Conservation (phyloP, 2,329 filamentous ascomycete genomes). For the Calonectria ilicicola region DNA sequence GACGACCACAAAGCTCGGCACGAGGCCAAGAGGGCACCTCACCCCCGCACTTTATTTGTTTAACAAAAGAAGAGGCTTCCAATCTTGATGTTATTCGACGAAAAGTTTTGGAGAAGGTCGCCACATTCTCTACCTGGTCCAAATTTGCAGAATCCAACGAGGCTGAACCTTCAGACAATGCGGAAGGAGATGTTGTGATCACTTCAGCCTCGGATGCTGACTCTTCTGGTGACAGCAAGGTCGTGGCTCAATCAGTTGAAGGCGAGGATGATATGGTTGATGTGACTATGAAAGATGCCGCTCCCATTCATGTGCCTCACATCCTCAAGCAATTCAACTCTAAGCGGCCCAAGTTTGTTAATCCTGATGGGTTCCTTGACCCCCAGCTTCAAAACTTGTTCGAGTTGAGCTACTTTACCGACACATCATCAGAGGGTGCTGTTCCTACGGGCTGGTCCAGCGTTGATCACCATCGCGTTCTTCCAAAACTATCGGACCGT, state of each 20-base stretch:
- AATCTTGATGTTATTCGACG: constrained; percentile 78
- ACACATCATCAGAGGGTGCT: constrained; percentile 59
- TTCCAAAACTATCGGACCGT: constrained; percentile 64
- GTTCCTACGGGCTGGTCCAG: constrained; percentile 79
- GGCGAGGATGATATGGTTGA: constrained; percentile 93
- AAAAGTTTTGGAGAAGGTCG: constrained; percentile 82
- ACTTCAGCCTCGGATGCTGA: constrained; percentile 73
- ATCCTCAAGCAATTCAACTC: constrained; percentile 61
- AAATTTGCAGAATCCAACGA: constrained; percentile 68
- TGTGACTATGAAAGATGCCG: constrained; percentile 81
- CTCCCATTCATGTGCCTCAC: constrained; percentile 36
- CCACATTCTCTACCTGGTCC: constrained; percentile 79
- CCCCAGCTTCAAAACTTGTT: constrained; percentile 79
- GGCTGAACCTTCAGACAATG: constrained; percentile 60
- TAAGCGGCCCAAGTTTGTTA: constrained; percentile 65
- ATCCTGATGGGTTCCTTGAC: constrained; percentile 69
- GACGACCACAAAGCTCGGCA: constrained; percentile 52
- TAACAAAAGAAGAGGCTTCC: constrained; percentile 78
- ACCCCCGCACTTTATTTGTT: constrained; percentile 77
- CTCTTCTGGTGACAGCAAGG: constrained; percentile 75
- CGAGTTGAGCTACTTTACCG: constrained; percentile 75
- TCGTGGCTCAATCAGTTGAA: constrained; percentile 83
- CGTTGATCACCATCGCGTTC: constrained; percentile 69
- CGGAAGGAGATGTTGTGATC: constrained; percentile 77
- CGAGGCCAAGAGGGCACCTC: constrained; percentile 47